These are phyloP conservation scores for Starmera pachycereana DNA, from an alignment of 805 yeast genomes.

Conservation along the genomic window DNA sequence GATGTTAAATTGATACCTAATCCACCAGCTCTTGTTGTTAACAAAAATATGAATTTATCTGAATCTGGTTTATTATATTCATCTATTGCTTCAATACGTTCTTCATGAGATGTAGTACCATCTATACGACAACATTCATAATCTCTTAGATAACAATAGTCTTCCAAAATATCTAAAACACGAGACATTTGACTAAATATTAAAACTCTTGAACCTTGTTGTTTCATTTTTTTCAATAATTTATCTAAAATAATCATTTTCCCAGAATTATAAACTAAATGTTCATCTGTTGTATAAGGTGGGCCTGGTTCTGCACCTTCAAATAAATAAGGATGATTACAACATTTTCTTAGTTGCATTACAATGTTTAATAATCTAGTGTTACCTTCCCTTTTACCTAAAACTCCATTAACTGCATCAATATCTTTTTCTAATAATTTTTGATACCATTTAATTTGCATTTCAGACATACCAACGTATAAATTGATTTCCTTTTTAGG, in stretches of 20 bases:
- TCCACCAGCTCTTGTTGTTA: constrained; percentile 97
- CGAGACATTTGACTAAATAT: constrained; percentile 94
- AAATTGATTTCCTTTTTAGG: constrained; percentile 88
- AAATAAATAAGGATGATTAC: constrained; percentile 93
- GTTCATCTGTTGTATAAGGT: constrained; percentile 93
- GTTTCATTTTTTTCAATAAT: constrained; percentile 57
- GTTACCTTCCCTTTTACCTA: constrained; percentile 90
- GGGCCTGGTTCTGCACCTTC: constrained; percentile 99
- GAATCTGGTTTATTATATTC: constrained; percentile 79
- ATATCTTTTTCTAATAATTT: constrained; percentile 84
- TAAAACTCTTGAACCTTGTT: constrained; percentile 78
- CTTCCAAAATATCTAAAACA: constrained; percentile 80
- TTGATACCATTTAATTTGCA: constrained; percentile 92
- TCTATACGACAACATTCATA: constrained; percentile 87
- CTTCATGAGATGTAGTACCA: constrained; percentile 90
- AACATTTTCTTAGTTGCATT: constrained; percentile 93
- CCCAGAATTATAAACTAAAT: constrained; percentile 80
- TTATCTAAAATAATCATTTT: constrained; percentile 86
- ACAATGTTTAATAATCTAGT: constrained; percentile 87
- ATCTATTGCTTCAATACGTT: constrained; percentile 85
- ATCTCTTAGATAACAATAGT: constrained; percentile 78
- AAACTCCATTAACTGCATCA: constrained; percentile 92
- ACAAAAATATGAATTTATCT: constrained; percentile 70
- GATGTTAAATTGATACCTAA: constrained; percentile 86
- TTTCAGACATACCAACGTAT: constrained; percentile 89